Base-by-base conservation (phyloP, 768 basidiomycete species). In the Lentinula sp. region DNA sequence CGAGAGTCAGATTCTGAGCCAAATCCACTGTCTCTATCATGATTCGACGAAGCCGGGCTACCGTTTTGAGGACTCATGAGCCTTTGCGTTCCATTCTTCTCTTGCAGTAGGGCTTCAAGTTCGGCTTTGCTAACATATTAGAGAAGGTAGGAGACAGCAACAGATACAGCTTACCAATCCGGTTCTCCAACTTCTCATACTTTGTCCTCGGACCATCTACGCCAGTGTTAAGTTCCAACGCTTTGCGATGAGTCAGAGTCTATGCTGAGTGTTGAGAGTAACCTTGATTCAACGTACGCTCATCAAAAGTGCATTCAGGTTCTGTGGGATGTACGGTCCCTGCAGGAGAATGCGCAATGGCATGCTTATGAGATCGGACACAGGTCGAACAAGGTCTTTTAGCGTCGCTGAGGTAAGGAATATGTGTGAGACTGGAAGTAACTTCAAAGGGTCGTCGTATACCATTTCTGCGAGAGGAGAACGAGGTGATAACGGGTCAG, bases 301-400 rank as follows among this genome's bases (percentile, higher is more conserved):
- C 90, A 65, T 90, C 89, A 63, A 83, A 91, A n/a, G 88, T 90
- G 68, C 90, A 91, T 59, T 87, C 85, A 12, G 86, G 87, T 50
- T 74, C 75, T 0, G 80, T 68, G 0, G 87, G 84, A 49, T 86
- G 66, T 50, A 74, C 73, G 1, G 76, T 75, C 43, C 85, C 86
- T 33, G 86, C 78, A 1, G 82, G 77, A 12, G 86, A 81, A 72
- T 87, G 87, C 12, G 81, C 78, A 57, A 82, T 68, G 8, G 87
- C 83, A 73, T 90, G 86, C 1, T 85, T 79, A 76, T 90, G 88
- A 20, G 88, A 90, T 36, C 89, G 83, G 61, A 85, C 76, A 68
- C 90, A 91, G 2, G 90, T 91, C 32, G 88, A 85, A 67, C 90
- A 91, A 4, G 90, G 90, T 45, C 85, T 76, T 68, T 87, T 85